Evolutionary conservation across 2,329 filamentous ascomycete genomes (phyloP).

Genomic region (Blastomyces gilchristii): DNA sequence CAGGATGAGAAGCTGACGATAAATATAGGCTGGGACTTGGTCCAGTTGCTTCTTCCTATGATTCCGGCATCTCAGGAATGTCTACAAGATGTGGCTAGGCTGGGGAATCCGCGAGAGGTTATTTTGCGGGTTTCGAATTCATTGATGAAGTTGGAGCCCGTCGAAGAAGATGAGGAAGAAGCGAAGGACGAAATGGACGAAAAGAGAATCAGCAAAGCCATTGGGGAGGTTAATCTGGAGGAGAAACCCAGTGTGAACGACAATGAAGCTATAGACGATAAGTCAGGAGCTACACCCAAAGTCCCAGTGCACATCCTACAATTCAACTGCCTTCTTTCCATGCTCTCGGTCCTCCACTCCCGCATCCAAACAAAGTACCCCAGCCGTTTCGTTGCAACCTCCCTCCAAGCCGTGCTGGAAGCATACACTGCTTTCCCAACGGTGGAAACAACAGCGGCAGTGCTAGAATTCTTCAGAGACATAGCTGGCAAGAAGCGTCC

Average conservation of each 20-base stretch:
- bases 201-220: slow-evolving; percentile 5
- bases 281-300: slow-evolving; percentile 1
- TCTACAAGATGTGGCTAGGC: slow-evolving; percentile 49
- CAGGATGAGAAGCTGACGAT: slow-evolving; percentile 51
- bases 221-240: slow-evolving; percentile 17
- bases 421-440: slow-evolving; percentile 49
- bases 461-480: slow-evolving; percentile 49
- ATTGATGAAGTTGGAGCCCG: slow-evolving; percentile 46
- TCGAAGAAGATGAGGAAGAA: slow-evolving; percentile 25
- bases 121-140: slow-evolving; percentile 54
- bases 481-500: slow-evolving; percentile 50
- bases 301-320: slow-evolving; percentile 24
- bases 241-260: slow-evolving; percentile 8
- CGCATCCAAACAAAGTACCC: slow-evolving; percentile 55
- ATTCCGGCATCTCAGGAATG: slow-evolving; percentile 50
- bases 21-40: slow-evolving; percentile 58
- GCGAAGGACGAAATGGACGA: slow-evolving; percentile 24
- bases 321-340: slow-evolving; percentile 37
- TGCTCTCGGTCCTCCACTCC: slow-evolving; percentile 49
- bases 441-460: slow-evolving; percentile 47
- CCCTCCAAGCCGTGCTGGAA: slow-evolving; percentile 50
- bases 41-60: slow-evolving; percentile 51
- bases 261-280: slow-evolving; percentile 14
- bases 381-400: slow-evolving; percentile 54
- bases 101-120: slow-evolving; percentile 55